phyloP scores from a whole-genome alignment of 179 eudicot species.

The Camellia oleifera region DNA sequence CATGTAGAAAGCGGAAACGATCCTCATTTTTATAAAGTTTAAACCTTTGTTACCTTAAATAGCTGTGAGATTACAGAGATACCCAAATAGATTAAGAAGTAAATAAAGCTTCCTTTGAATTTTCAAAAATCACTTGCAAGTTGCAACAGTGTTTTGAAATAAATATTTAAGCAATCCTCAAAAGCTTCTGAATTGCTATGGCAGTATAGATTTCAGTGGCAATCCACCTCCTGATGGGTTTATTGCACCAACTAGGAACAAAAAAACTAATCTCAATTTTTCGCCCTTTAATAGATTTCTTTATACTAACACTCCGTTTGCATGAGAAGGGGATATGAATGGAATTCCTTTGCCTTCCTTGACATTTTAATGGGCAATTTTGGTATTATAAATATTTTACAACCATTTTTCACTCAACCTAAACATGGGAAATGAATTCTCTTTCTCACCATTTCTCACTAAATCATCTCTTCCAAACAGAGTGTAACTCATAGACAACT shows the following conservation, averaged over 20 bases:
- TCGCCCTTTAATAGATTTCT: too few species aligned
- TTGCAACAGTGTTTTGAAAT: not conserved
- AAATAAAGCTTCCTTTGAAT: slow-evolving; percentile 1
- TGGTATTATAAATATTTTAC: too few species aligned
- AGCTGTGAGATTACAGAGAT: not conserved
- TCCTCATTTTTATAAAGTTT: not conserved
- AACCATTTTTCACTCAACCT: too few species aligned
- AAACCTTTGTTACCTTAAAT: not conserved
- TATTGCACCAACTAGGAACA: not conserved
- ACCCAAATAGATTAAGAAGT: not conserved
- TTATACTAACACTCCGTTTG: too few species aligned
- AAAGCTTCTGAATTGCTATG: not conserved
- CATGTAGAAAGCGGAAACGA: not conserved
- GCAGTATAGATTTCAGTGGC: not conserved
- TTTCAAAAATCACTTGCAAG: not conserved
- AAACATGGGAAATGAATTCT: too few species aligned
- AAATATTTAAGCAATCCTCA: not conserved
- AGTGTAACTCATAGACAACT: not conserved
- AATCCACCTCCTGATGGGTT: not conserved
- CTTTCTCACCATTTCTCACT: not conserved
- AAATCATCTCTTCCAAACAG: not conserved
- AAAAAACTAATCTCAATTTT: too few species aligned
- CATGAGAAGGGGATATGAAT: too few species aligned
- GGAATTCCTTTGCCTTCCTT: too few species aligned
- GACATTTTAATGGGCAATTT: too few species aligned